Percentiles rank a stretch among this genome's conserved stretches.
Evolutionary conservation across 2,329 filamentous ascomycete genomes (phyloP).

Genomic region (Ramichloridium luteum): DNA sequence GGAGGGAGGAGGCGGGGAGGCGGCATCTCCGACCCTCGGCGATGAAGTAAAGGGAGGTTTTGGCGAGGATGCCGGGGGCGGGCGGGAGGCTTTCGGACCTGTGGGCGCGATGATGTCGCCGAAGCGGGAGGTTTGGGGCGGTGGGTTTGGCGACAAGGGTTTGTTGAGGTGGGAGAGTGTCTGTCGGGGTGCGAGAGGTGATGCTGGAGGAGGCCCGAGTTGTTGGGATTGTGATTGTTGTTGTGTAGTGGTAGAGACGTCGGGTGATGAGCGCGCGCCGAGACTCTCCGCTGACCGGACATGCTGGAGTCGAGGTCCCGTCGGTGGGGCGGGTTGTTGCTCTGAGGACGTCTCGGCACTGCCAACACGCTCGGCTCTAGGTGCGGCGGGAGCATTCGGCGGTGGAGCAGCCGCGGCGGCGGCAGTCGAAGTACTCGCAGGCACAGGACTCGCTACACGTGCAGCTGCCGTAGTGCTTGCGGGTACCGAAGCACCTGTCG

Average conservation of each 20-base stretch:
- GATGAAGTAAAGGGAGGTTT: constrained; percentile 16
- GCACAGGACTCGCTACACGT: too few relatives aligned
- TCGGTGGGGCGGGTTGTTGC: constrained; percentile 10
- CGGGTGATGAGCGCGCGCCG: too few relatives aligned
- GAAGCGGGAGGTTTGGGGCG: constrained; percentile 12
- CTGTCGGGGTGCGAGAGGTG: constrained; percentile 12
- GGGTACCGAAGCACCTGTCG: too few relatives aligned
- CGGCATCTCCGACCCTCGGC: background rate
- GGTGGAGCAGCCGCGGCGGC: constrained; percentile 25
- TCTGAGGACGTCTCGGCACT: constrained; percentile 25
- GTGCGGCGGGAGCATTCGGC: constrained; percentile 30
- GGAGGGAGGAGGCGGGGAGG: constrained; percentile 3
- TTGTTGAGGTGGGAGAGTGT: constrained; percentile 14
- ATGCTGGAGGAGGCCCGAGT: constrained; percentile 11
- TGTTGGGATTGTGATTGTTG: too few relatives aligned
- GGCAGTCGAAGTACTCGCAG: too few relatives aligned
- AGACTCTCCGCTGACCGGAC: constrained; percentile 21
- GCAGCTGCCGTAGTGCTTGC: too few relatives aligned
- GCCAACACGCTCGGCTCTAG: constrained; percentile 16
- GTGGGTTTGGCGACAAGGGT: constrained; percentile 15
- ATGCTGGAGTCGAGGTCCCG: constrained; percentile 19
- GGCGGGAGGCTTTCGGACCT: constrained; percentile 20
- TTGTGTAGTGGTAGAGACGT: too few relatives aligned
- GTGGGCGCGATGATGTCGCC: constrained; percentile 20
- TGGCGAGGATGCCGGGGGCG: constrained; percentile 17